phyloP scores from a whole-genome alignment of 1,139 yeast genomes.

The Nakaseomyces bracarensis region DNA sequence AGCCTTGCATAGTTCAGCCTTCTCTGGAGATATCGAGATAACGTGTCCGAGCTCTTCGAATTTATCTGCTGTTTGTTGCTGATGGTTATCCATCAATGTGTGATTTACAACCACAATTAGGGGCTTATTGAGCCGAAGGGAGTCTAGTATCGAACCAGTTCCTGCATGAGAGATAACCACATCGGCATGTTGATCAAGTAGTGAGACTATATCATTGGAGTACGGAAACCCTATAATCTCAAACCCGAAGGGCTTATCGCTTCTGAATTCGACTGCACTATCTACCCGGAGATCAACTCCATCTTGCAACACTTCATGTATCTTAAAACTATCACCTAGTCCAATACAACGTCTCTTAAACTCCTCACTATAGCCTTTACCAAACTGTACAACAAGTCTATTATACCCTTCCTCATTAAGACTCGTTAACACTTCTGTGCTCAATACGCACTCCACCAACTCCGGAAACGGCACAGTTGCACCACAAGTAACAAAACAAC shows the following conservation, averaged over 20 bases:
- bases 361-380: slow-evolving; percentile 37
- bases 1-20: slow-evolving; percentile 1
- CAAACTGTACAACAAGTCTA: slow-evolving; percentile 58
- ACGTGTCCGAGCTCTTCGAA: slow-evolving; percentile 38
- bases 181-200: slow-evolving; percentile 38
- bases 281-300: not conserved
- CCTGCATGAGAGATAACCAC: slow-evolving; percentile 86
- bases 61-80: slow-evolving; percentile 62
- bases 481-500: slow-evolving; percentile 63
- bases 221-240: slow-evolving; percentile 43
- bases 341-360: slow-evolving; percentile 1
- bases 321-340: not conserved
- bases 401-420: slow-evolving; percentile 35
- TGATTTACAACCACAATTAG: slow-evolving; percentile 67
- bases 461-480: slow-evolving; percentile 71
- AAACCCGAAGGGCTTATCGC: slow-evolving; percentile 11
- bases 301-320: not conserved
- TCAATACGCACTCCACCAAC: slow-evolving; percentile 41
- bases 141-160: slow-evolving; percentile 84
- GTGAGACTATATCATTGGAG: slow-evolving; percentile 35
- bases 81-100: slow-evolving; percentile 78
- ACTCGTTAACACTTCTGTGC: slow-evolving; percentile 33
- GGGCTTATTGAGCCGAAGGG: slow-evolving; percentile 47
- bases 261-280: not conserved
- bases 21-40: slow-evolving; percentile 16